Evolutionary conservation across 306 rosid genomes (phyloP).

Genomic region (Lathyrus tuberosus): DNA sequence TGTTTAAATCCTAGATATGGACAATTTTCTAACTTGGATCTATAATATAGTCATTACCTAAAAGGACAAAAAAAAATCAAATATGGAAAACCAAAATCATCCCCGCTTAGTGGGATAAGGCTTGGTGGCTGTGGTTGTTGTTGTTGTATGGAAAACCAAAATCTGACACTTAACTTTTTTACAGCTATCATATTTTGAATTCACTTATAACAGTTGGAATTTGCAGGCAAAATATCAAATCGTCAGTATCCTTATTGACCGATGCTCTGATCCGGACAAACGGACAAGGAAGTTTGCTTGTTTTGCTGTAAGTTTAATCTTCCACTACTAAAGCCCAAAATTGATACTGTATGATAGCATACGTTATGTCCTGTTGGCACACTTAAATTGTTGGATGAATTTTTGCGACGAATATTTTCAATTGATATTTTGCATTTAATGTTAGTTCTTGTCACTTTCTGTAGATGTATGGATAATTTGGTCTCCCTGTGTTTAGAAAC

Average conservation of each 20-base stretch:
- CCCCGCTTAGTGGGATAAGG: too few species aligned
- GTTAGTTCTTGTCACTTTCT: too few species aligned
- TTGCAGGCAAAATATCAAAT: conserved; percentile 76
- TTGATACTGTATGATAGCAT: too few species aligned
- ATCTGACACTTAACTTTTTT: too few species aligned
- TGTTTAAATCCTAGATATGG: not conserved
- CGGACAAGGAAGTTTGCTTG: conserved; percentile 95
- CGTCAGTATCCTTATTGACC: conserved; percentile 75
- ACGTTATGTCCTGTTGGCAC: too few species aligned
- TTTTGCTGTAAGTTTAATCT: conserved; percentile 86
- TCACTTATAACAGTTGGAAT: conserved; percentile 36
- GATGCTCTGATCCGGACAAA: conserved; percentile 93
- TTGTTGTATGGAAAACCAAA: not conserved
- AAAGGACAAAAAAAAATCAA: not conserved
- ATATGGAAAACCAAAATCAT: too few species aligned
- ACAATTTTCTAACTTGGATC: conserved; percentile 10
- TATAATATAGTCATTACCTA: not conserved
- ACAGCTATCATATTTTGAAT: too few species aligned
- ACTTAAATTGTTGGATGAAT: too few species aligned
- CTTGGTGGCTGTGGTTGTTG: too few species aligned
- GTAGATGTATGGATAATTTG: too few species aligned
- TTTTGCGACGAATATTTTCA: too few species aligned
- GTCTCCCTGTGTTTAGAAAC: conserved; percentile 16
- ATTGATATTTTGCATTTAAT: too few species aligned
- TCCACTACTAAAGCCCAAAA: conserved; percentile 12